Evolutionary conservation across 148 eudicot species (phyloP), one percentile per base, ranked within the genome.

Genomic region (Chenopodium formosanum): DNA sequence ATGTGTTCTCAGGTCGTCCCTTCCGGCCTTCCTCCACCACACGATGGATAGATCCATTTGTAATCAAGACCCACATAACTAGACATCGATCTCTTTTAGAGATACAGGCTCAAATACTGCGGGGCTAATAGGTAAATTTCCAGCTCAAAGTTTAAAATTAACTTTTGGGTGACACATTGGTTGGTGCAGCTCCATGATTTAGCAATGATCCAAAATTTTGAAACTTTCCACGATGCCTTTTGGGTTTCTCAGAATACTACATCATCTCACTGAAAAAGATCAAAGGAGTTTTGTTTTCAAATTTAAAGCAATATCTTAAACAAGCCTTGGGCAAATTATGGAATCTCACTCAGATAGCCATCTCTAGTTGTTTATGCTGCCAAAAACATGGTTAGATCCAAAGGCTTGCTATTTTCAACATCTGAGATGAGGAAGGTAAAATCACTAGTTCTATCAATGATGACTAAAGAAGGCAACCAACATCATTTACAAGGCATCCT

Each of bases 1-100:
- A 84, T 89, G 91, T 90, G 94, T 90, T 92, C 93, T 92, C 92
- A 90, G 93, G 95, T 92, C 93, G 87, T 91, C 95, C 92, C 93
- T 90, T 90, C 82, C 16, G 87, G 85, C 73, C 85, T 83, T 77
- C 82, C 29, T 82, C 87, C 92, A 82, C 84, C 68, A 29, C 52
- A 69, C 31, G 82, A 85, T 85, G 87, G 81, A 29, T 5, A 9
- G 16, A 64, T 34, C 5, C 37, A 34, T 34, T 5, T 3, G 37
- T 34, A 34, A 34, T 34, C 37, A 34, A 2, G 37, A 34, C 37
- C 1, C 44, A 6, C 44, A 40, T 40, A 6, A 40, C 44, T 40
- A 5, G 44, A 40, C 44, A 40, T 40, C 44, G 2, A 5, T 22
- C 27, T 34, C 20, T 13, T 7, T 16, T 17, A 19, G 50, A 44